Evolutionary conservation across 176 grass and related monocot genomes (phyloP).

Genomic region (Paspalum vaginatum): DNA sequence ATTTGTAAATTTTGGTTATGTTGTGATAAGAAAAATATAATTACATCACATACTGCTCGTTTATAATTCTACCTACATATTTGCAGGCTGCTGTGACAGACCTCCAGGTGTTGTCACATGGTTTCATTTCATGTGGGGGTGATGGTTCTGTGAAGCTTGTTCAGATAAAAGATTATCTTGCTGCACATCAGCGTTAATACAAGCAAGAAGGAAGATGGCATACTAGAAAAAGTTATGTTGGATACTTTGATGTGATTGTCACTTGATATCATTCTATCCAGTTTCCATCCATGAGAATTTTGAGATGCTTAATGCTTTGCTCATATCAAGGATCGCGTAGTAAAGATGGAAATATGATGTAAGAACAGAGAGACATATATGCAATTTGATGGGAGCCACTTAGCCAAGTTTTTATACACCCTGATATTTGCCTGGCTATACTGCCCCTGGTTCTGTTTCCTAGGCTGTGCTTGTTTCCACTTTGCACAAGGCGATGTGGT

Average conservation of each 20-base stretch:
- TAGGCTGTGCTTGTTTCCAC: constrained; percentile 6
- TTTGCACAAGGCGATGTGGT: neutral
- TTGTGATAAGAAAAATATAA: constrained; percentile 14
- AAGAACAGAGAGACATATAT: neutral
- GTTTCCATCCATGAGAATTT: neutral
- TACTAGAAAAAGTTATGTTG: constrained; percentile 1
- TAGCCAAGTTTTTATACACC: constrained; percentile 15
- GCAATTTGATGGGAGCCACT: constrained; percentile 18
- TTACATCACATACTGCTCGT: constrained; percentile 25
- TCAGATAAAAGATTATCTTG: constrained; percentile 64
- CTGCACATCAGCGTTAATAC: constrained; percentile 31
- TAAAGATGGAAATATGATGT: constrained; percentile 25
- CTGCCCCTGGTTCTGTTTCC: constrained; percentile 10
- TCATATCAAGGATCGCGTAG: constrained; percentile 8
- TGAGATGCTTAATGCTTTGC: constrained; percentile 9
- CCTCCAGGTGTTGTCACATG: constrained; percentile 72
- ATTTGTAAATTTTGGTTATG: constrained; percentile 23
- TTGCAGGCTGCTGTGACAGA: constrained; percentile 92
- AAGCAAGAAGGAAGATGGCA: constrained; percentile 29
- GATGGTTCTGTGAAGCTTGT: constrained; percentile 94
- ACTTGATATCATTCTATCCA: constrained; percentile 16
- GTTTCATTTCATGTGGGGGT: constrained; percentile 87
- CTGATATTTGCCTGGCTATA: constrained; percentile 19
- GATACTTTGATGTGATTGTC: constrained; percentile 25
- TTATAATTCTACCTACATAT: constrained; percentile 30